phyloP scores from a whole-genome alignment of 768 basidiomycete species.

The Tulasnella sp. region DNA sequence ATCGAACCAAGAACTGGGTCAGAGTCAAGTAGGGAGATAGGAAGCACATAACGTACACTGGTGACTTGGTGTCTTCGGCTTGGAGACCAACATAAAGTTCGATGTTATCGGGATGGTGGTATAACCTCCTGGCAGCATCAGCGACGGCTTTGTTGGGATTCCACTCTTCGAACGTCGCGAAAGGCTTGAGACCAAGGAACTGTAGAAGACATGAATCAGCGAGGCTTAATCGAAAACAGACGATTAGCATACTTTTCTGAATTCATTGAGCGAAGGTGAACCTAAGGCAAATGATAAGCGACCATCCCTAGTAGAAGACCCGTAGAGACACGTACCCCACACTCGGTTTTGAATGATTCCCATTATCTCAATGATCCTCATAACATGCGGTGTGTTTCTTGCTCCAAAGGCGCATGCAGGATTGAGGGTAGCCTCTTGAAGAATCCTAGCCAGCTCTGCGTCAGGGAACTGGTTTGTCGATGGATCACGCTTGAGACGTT shows the following conservation, averaged over 20 bases:
- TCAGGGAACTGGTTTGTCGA: conserved; percentile 18
- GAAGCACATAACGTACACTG: background rate
- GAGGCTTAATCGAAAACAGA: background rate
- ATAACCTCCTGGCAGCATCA: conserved; percentile 16
- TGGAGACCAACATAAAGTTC: conserved; percentile 16
- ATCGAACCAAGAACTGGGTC: background rate
- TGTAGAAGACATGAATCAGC: background rate
- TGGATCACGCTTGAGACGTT: conserved; percentile 25
- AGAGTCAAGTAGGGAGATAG: background rate
- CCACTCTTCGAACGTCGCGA: conserved; percentile 17
- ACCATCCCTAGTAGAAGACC: conserved; percentile 4
- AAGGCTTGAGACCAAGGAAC: conserved; percentile 17
- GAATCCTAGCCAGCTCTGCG: conserved; percentile 29
- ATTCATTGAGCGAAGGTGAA: background rate
- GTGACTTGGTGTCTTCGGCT: conserved; percentile 10
- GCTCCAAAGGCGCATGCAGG: conserved; percentile 38
- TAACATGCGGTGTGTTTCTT: conserved; percentile 34
- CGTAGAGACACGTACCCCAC: conserved; percentile 38
- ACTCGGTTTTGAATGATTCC: conserved; percentile 40
- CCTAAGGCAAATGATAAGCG: background rate
- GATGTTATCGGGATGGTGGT: conserved; percentile 14
- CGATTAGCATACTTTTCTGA: background rate
- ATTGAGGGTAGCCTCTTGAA: conserved; percentile 35
- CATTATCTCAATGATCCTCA: conserved; percentile 43
- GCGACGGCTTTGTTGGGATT: conserved; percentile 10